Evolutionary conservation across 176 grass and related monocot species (phyloP).

Genomic region (Elaeis guineensis): DNA sequence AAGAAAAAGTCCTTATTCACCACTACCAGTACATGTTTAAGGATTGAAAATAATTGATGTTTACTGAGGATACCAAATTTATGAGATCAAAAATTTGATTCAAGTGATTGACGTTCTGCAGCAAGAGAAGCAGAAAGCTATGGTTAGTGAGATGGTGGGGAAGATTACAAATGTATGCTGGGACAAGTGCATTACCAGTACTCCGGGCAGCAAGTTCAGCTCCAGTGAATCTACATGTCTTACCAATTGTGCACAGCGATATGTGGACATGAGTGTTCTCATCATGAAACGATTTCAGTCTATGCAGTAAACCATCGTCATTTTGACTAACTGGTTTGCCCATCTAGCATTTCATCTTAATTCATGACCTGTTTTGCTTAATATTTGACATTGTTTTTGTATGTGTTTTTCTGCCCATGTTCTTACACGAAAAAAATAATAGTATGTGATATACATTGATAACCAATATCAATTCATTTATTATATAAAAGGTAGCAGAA

Average conservation of each 20-base stretch:
- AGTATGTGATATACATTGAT: too few species aligned
- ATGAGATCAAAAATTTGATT: background rate
- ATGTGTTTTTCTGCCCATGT: too few species aligned
- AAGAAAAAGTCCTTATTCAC: too few species aligned
- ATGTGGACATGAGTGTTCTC: slow-evolving; percentile 57
- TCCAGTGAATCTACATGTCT: slow-evolving; percentile 66
- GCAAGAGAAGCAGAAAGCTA: slow-evolving; percentile 75
- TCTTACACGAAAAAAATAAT: too few species aligned
- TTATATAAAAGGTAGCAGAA: too few species aligned
- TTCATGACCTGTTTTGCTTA: too few species aligned
- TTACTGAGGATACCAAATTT: too few species aligned
- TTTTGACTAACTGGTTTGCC: background rate
- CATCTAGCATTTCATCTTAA: too few species aligned
- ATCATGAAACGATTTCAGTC: slow-evolving; percentile 58
- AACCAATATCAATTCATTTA: too few species aligned
- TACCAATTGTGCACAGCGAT: slow-evolving; percentile 64
- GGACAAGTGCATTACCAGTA: slow-evolving; percentile 88
- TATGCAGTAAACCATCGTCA: slow-evolving; percentile 27
- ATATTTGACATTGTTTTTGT: too few species aligned
- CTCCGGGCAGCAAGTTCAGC: slow-evolving; percentile 74
- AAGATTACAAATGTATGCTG: slow-evolving; percentile 68
- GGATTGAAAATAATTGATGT: too few species aligned
- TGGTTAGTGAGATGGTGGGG: slow-evolving; percentile 70
- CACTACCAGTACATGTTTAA: too few species aligned
- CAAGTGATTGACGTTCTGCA: slow-evolving; percentile 9